phyloP scores from a whole-genome alignment of 495 filamentous ascomycete genomes.

The Penicillium lagena region DNA sequence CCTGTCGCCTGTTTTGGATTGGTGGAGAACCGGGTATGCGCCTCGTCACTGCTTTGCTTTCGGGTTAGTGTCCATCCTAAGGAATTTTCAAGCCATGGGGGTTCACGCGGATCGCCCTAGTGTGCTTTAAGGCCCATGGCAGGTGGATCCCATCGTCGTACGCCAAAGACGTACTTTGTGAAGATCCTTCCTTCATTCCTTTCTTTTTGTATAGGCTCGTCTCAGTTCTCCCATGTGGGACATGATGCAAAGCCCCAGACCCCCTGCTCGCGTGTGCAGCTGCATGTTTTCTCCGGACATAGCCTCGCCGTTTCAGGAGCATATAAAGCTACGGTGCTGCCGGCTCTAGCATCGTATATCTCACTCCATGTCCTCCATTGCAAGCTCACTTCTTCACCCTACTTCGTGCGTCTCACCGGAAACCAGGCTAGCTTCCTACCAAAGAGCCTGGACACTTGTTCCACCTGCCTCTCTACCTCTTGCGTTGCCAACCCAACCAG shows the following conservation, averaged over 20 bases:
- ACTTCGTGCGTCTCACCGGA: not conserved
- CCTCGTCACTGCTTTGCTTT: slow-evolving; percentile 1
- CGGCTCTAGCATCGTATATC: slow-evolving; percentile 2
- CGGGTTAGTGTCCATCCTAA: slow-evolving; percentile 2
- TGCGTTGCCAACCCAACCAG: not conserved
- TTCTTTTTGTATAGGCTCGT: slow-evolving; percentile 5
- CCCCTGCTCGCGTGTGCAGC: slow-evolving; percentile 17
- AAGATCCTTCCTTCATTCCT: slow-evolving; percentile 19
- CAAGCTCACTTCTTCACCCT: not conserved
- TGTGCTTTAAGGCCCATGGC: slow-evolving; percentile 15
- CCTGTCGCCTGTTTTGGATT: slow-evolving; percentile 18
- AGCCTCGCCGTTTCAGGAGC: slow-evolving; percentile 7
- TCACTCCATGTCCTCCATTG: slow-evolving; percentile 1
- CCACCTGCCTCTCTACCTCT: not conserved
- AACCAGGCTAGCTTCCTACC: not conserved
- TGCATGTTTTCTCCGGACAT: slow-evolving; percentile 12
- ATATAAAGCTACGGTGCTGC: slow-evolving; percentile 17
- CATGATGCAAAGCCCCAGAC: slow-evolving; percentile 10
- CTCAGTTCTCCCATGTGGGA: slow-evolving; percentile 17
- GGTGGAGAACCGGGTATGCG: slow-evolving; percentile 12
- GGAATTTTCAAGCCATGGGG: slow-evolving; percentile 9
- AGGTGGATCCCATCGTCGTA: slow-evolving; percentile 9
- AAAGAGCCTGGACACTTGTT: not conserved
- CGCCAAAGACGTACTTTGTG: slow-evolving; percentile 7
- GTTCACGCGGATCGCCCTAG: slow-evolving; percentile 11